phyloP scores from a whole-genome alignment of 495 filamentous ascomycete species.

The Penicillium arizonense region DNA sequence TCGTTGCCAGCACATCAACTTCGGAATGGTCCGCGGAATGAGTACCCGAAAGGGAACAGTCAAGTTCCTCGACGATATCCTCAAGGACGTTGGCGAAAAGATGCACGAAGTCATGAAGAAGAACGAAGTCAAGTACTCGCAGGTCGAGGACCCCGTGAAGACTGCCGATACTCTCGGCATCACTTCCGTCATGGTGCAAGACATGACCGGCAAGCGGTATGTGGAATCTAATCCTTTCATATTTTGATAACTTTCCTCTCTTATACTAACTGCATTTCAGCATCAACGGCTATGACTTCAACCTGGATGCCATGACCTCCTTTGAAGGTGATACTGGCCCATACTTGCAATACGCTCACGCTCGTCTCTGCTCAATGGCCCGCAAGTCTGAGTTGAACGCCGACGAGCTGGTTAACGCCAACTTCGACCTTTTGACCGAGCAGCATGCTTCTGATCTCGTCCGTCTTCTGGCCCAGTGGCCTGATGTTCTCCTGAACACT shows the following conservation, averaged over 20 bases:
- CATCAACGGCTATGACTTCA: conserved; percentile 66
- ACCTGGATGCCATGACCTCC: conserved; percentile 65
- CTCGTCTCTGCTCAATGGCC: conserved; percentile 63
- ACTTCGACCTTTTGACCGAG: conserved; percentile 58
- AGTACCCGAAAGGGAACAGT: conserved; percentile 67
- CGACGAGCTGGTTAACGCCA: conserved; percentile 47
- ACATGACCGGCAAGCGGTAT: conserved; percentile 68
- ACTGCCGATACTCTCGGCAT: conserved; percentile 60
- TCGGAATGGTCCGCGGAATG: conserved; percentile 72
- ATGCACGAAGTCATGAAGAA: conserved; percentile 72
- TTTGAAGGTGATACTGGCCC: conserved; percentile 73
- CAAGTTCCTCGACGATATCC: conserved; percentile 68
- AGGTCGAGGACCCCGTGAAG: conserved; percentile 59
- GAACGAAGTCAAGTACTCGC: conserved; percentile 62
- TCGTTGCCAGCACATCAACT: conserved; percentile 69
- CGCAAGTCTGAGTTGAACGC: conserved; percentile 48
- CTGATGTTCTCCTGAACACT: conserved; percentile 61
- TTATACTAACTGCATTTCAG: conserved; percentile 31
- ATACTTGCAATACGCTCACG: conserved; percentile 68
- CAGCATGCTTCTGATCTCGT: conserved; percentile 56
- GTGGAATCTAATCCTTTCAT: conserved; percentile 7
- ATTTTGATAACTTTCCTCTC: not conserved
- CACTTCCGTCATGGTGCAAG: conserved; percentile 69
- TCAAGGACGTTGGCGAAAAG: conserved; percentile 61
- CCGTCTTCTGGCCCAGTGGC: conserved; percentile 59